These are phyloP conservation scores for Rosellinia necatrix DNA, from an alignment of 2,329 filamentous ascomycete genomes.

Conservation along the genomic window DNA sequence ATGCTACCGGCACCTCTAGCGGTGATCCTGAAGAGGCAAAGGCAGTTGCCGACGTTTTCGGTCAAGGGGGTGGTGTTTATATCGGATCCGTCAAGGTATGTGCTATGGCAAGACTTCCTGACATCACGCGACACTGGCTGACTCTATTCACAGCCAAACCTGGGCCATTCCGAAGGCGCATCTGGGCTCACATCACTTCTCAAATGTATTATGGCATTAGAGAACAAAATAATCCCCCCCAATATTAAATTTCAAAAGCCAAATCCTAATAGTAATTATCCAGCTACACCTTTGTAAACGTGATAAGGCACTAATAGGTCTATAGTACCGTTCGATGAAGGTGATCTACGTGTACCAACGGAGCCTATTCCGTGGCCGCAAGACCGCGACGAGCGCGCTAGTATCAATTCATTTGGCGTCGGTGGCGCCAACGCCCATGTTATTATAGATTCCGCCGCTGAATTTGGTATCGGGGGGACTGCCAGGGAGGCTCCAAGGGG, in stretches of 20 bases:
- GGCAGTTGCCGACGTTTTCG: constrained; percentile 38
- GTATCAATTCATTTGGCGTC: constrained; percentile 44
- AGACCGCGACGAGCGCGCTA: constrained; percentile 31
- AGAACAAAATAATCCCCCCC: constrained; percentile 46
- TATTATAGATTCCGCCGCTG: constrained; percentile 28
- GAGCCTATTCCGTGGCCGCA: constrained; percentile 41
- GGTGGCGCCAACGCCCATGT: constrained; percentile 45
- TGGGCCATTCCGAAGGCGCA: constrained; percentile 51
- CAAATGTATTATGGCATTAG: constrained; percentile 49
- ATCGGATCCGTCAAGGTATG: constrained; percentile 32
- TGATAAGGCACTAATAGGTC: background rate
- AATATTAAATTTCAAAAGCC: constrained; percentile 44
- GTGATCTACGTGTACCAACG: constrained; percentile 39
- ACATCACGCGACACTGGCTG: background rate
- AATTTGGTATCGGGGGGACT: constrained; percentile 6
- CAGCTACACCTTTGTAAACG: background rate
- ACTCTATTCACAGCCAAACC: constrained; percentile 40
- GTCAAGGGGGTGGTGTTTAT: constrained; percentile 22
- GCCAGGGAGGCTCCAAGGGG: background rate
- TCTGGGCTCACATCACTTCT: constrained; percentile 49
- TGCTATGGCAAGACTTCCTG: background rate
- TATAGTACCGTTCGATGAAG: constrained; percentile 35
- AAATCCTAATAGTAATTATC: constrained; percentile 37
- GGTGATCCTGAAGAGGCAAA: constrained; percentile 44
- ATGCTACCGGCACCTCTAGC: constrained; percentile 36